phyloP scores from a whole-genome alignment of 2,329 filamentous ascomycete species.

The Aspergillus sp. region DNA sequence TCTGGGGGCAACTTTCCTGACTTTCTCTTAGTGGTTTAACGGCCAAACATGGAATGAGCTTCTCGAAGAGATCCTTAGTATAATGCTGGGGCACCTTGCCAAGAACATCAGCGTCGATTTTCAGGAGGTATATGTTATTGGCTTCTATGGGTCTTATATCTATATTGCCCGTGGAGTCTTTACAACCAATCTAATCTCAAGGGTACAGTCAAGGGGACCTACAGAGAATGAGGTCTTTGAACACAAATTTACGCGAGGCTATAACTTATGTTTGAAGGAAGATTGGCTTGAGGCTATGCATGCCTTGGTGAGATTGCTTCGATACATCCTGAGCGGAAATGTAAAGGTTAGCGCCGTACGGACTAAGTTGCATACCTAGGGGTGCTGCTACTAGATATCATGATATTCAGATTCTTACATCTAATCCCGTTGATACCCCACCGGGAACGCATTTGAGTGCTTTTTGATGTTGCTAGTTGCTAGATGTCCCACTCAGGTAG shows the following conservation, averaged over 20 bases:
- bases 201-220: not conserved
- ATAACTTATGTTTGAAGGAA: constrained; percentile 9
- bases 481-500: too few relatives aligned
- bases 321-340: constrained; percentile 11
- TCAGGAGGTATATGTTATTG: constrained; percentile 5
- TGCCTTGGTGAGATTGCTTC: constrained; percentile 11
- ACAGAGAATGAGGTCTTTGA: not conserved
- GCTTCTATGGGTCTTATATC: not conserved
- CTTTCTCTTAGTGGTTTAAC: constrained; percentile 5
- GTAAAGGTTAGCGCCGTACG: constrained; percentile 4
- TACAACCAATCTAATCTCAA: not conserved
- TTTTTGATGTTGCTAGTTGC: too few relatives aligned
- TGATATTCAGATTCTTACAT: too few relatives aligned
- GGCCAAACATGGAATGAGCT: constrained; percentile 9
- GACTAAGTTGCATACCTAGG: too few relatives aligned
- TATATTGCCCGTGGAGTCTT: constrained; percentile 5
- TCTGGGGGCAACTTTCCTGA: not conserved
- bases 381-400: too few relatives aligned
- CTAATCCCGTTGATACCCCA: too few relatives aligned
- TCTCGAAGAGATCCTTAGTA: not conserved
- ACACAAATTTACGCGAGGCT: constrained; percentile 11
- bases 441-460: too few relatives aligned
- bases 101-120: not conserved
- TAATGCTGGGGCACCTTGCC: constrained; percentile 12
- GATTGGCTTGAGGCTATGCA: constrained; percentile 13